Evolutionary conservation across 805 yeast genomes (phyloP), one percentile per base, ranked within the genome.

Genomic region (Myxozyma vanderwaltii): DNA sequence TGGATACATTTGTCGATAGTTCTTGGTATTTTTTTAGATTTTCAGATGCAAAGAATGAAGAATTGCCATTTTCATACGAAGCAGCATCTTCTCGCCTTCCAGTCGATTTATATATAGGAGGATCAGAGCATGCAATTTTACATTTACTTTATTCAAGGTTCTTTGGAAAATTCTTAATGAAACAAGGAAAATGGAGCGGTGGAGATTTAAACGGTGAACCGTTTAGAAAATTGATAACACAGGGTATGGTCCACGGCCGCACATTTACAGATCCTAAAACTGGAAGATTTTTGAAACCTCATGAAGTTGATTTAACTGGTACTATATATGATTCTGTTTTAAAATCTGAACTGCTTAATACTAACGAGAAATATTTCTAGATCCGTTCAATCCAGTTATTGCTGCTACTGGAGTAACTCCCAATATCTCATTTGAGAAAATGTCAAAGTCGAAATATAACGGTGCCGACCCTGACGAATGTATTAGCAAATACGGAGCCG

Each of bases 1-100:
- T 94, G 99, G 99, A 94, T 70, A 94, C 99, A 0, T 94, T 94
- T 70, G 92, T 94, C 84, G 99, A 94, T 74, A 88, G 96, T 17
- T 91, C 97, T 2, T 94, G 99, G 99, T 94, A 94, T 73, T 89
- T 82, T 72, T 86, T 94, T 76, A 81, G 99, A 59, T 91, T 83
- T 68, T 74, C 86, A 1, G 98, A 94, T 71, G 77, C 96, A 0
- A 74, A 83, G 33, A 92, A 94, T 71, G 61, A 68, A 0, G 49
- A 67, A 0, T 64, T 70, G 41, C 88, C 89, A 1, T 90, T 92
- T 68, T 74, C 69, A 29, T 73, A 71, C 58, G 78, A 78, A 10
- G 72, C 71, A 23, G 89, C 86, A 0, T 72, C 81, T 8, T 69
- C 74, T 29, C 67, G 77, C 31, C 75, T 91, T 80, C 97, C 97